Evolutionary conservation across 768 basidiomycete species (phyloP), one percentile per base, ranked within the genome.

Genomic region (Pisolithus microcarpus): DNA sequence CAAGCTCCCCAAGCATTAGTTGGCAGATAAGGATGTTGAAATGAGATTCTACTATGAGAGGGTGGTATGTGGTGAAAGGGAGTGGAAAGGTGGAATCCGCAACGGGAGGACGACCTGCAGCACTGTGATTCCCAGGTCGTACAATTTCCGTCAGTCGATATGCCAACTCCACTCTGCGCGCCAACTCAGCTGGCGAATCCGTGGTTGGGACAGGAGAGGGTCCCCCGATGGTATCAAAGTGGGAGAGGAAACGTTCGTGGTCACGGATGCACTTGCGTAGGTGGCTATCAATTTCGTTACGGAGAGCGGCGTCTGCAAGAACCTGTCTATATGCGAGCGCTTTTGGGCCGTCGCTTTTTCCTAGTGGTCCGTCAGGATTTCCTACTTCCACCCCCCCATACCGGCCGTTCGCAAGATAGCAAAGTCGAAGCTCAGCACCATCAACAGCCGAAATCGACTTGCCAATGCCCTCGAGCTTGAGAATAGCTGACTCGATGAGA

Each of bases 61-160:
- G 91, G 58, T 94, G 91, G 60, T 93, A 94, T 0, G 91, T 91
- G 46, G 91, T 89, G 70, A 88, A 87, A 60, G 79, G 75, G n/a
- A 79, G 66, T 1, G 83, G 80, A 19, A 61, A 48, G 26, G 50
- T 38, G 5, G 54, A 50, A 19, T 66, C 67, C 3, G 72, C 58
- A 38, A 80, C 73, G 13, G 77, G 61, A 43, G 75, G 59, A 21
- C 63, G 54, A 24, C 68, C 60, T 4, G 65, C 61, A 4, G 61
- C 44, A 58, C 60, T 59, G 48, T 79, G 79, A 53, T 67, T 74
- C 30, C 84, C 83, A 1, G 85, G 82, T 3, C 87, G 82, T 34
- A 78, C 74, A 44, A 77, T 74, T 58, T 90, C 87, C 1, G 81
- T 78, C 49, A 88, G 73, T 10, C 79, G 62, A 67, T 84, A 87